Conservation (phyloP, 2,329 filamentous ascomycete species). For the Trichocomaceae sp. region DNA sequence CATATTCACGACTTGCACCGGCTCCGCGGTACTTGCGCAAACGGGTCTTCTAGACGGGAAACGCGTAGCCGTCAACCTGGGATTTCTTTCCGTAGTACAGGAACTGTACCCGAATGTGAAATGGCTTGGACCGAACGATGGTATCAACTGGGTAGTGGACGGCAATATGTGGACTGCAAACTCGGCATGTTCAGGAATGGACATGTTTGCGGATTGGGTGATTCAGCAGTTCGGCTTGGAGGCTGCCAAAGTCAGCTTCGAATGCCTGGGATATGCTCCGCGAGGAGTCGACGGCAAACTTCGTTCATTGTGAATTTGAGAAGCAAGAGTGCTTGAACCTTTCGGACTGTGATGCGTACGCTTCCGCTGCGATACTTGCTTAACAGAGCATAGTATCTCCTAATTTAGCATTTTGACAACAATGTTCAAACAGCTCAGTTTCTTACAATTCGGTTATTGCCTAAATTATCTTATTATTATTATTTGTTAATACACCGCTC, state of each 20-base stretch:
- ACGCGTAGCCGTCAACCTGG: slow-evolving; percentile 2
- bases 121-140: not conserved
- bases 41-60: slow-evolving; percentile 12
- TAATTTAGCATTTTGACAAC: not conserved
- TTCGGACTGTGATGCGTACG: not conserved
- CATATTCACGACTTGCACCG: slow-evolving; percentile 12
- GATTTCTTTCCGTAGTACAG: not conserved
- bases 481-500: too few species aligned
- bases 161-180: slow-evolving; percentile 10
- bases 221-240: slow-evolving; percentile 5
- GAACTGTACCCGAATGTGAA: slow-evolving; percentile 8
- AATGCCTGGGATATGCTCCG: not conserved
- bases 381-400: not conserved
- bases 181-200: slow-evolving; percentile 8
- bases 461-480: not conserved
- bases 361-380: not conserved
- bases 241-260: slow-evolving; percentile 2
- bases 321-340: not conserved
- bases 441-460: too few species aligned
- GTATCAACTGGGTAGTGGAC: slow-evolving; percentile 9
- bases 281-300: slow-evolving; percentile 6
- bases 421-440: not conserved
- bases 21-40: slow-evolving; percentile 9
- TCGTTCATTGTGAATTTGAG: not conserved
- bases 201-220: slow-evolving; percentile 13